These are phyloP conservation scores for Vachellia collinsii DNA, from an alignment of 306 rosid genomes.

Conservation along the genomic window DNA sequence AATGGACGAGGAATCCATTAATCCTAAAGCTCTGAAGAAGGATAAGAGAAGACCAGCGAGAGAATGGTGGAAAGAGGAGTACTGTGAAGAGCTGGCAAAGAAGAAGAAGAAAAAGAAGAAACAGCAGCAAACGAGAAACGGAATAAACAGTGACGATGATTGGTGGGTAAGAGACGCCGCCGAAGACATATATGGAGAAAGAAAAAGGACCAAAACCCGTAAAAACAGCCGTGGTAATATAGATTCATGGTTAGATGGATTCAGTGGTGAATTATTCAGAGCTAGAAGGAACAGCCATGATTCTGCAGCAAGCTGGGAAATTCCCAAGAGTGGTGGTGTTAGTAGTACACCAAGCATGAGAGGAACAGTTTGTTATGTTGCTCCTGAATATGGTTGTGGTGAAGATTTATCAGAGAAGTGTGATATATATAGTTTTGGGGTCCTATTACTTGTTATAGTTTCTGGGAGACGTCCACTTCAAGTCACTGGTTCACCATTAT, in stretches of 20 bases:
- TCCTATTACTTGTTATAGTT: conserved; percentile 73
- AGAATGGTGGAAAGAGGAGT: conserved; percentile 99
- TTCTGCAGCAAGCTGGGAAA: conserved; percentile 70
- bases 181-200: conserved; percentile 36
- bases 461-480: conserved; percentile 94
- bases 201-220: conserved; percentile 52
- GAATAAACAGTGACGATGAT: conserved; percentile 44
- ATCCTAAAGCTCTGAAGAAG: conserved; percentile 41
- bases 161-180: conserved; percentile 73
- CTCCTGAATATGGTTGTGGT: conserved; percentile 88
- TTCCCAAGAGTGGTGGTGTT: conserved; percentile 83
- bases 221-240: conserved; percentile 59
- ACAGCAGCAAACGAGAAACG: conserved; percentile 52
- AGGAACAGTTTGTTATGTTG: conserved; percentile 92
- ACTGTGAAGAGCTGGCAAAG: conserved; percentile 66
- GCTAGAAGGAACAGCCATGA: conserved; percentile 65
- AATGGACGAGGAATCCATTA: conserved; percentile 69
- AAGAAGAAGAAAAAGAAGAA: conserved; percentile 62
- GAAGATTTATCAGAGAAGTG: conserved; percentile 81
- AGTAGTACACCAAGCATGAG: conserved; percentile 98
- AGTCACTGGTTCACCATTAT: conserved; percentile 77
- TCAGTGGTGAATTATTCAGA: conserved; percentile 66
- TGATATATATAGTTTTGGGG: conserved; percentile 93
- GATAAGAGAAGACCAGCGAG: conserved; percentile 72
- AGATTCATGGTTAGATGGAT: conserved; percentile 91